These are phyloP conservation scores for Dendrocalamus latiflorus DNA, from an alignment of 202 grass and related monocot genomes.

Conservation along the genomic window DNA sequence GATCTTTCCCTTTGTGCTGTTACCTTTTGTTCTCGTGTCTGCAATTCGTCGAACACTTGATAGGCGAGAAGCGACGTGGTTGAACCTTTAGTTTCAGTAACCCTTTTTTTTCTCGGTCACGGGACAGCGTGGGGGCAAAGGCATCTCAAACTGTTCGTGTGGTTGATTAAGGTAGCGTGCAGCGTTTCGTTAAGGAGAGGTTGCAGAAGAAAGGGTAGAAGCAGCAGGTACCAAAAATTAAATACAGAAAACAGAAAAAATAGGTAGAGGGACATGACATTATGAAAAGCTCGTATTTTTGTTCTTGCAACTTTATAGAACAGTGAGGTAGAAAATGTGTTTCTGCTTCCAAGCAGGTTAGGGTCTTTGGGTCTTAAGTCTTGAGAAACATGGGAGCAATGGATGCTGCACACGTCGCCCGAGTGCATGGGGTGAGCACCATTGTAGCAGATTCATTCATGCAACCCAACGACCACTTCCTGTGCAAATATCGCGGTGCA, in stretches of 20 bases:
- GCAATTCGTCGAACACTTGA: constrained; percentile 29
- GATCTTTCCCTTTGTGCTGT: neutral
- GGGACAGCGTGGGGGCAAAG: neutral
- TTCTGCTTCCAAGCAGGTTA: neutral
- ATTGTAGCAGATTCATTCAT: neutral
- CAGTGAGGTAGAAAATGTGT: neutral
- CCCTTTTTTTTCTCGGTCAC: neutral
- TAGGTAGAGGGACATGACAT: neutral
- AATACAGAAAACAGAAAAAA: neutral
- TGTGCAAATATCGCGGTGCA: neutral
- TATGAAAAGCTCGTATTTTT: neutral
- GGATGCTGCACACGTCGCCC: neutral
- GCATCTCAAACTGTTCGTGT: neutral
- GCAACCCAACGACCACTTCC: neutral
- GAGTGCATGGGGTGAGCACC: neutral
- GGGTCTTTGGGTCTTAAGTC: neutral
- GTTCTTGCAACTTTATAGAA: neutral
- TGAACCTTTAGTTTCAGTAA: neutral
- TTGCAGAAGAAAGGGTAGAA: neutral
- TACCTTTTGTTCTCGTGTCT: neutral
- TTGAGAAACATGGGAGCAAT: neutral
- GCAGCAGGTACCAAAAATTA: neutral
- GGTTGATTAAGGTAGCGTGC: neutral
- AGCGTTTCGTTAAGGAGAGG: neutral
- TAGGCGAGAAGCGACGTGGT: neutral